phyloP scores from a whole-genome alignment of 2,329 filamentous ascomycete genomes.

The Colletotrichum tropicale region DNA sequence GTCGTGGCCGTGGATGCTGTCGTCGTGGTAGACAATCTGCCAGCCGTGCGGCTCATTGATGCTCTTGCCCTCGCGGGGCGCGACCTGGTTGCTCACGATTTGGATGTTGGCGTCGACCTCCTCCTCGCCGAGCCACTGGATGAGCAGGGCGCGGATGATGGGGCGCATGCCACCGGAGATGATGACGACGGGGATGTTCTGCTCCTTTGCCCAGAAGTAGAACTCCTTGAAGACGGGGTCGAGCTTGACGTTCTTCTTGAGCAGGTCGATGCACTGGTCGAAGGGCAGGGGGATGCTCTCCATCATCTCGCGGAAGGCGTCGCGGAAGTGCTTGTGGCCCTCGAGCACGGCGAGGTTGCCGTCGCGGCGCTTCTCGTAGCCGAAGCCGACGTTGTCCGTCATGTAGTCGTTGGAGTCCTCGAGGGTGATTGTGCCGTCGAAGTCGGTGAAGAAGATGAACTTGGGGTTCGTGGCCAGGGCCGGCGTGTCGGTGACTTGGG shows the following conservation, averaged over 20 bases:
- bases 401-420: constrained; percentile 71
- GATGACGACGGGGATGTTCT: constrained; percentile 92
- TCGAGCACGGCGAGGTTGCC: constrained; percentile 80
- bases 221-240: constrained; percentile 91
- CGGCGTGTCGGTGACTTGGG: constrained; percentile 49
- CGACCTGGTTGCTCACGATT: constrained; percentile 88
- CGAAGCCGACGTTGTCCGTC: constrained; percentile 93
- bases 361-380: constrained; percentile 69
- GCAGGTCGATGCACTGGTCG: constrained; percentile 77
- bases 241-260: constrained; percentile 83
- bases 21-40: constrained; percentile 88
- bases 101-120: constrained; percentile 77
- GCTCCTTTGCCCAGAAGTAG: constrained; percentile 78
- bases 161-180: constrained; percentile 93
- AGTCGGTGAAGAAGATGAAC: constrained; percentile 98
- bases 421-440: constrained; percentile 92
- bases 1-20: constrained; percentile 92
- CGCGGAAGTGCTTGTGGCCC: constrained; percentile 75
- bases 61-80: constrained; percentile 64
- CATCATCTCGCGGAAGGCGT: constrained; percentile 91
- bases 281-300: constrained; percentile 83
- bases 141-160: constrained; percentile 83
- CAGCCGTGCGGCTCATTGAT: constrained; percentile 85
- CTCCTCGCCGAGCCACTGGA: constrained; percentile 77
- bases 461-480: constrained; percentile 74